A percentile compares a stretch with the other conserved stretches of the same genome.
These are phyloP conservation scores for Liquidambar formosana DNA, from an alignment of 164 flowering plant genomes.

Conservation along the genomic window DNA sequence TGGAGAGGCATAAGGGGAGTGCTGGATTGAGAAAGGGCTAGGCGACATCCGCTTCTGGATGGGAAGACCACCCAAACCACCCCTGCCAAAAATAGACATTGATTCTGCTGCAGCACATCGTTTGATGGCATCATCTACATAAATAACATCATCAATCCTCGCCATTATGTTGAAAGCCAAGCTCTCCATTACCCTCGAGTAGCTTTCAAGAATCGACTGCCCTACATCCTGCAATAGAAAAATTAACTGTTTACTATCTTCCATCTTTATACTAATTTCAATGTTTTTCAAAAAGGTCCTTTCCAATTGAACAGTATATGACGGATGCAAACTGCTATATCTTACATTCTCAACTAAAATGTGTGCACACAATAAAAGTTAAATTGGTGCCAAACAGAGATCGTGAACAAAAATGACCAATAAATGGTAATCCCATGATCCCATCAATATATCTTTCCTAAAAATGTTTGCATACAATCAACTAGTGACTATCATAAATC, in stretches of 20 bases:
- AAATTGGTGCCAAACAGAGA: no score
- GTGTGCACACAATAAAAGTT: no score
- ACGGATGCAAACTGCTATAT: no score
- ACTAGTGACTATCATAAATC: no score
- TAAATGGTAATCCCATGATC: not conserved
- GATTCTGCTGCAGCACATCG: conserved; percentile 46
- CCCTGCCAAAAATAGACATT: conserved; percentile 45
- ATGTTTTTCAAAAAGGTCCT: no score
- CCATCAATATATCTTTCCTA: not conserved
- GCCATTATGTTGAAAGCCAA: conserved; percentile 76
- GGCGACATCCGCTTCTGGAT: conserved; percentile 62
- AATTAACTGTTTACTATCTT: not conserved
- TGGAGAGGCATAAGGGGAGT: conserved; percentile 55
- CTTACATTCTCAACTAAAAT: no score
- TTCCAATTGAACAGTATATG: no score
- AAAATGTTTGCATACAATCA: no score
- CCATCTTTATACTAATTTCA: not conserved
- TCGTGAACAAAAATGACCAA: not conserved
- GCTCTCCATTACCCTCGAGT: conserved; percentile 79
- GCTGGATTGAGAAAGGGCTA: conserved; percentile 60
- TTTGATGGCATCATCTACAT: conserved; percentile 54
- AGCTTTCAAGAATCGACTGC: conserved; percentile 76
- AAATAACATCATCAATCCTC: conserved; percentile 66
- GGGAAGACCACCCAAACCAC: conserved; percentile 52
- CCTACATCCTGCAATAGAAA: conserved; percentile 65